A percentile compares a stretch with the other conserved stretches of the same genome.
Conservation (phyloP, 805 yeast species). For the Myxozyma mucilagina region DNA sequence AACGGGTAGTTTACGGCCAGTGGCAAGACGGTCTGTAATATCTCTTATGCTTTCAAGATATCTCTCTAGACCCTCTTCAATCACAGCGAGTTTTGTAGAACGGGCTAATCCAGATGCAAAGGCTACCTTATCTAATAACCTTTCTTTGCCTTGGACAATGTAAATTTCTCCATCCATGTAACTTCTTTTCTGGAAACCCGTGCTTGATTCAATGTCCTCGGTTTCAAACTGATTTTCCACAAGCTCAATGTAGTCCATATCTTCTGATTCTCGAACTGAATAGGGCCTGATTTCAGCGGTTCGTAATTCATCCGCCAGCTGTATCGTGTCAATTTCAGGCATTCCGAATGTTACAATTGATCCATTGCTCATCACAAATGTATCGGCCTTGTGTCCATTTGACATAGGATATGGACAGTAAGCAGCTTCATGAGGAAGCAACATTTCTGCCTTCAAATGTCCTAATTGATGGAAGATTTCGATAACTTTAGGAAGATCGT, state of each 20-base stretch:
- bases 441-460: slow-evolving; percentile 40
- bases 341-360: slow-evolving; percentile 84
- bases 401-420: slow-evolving; percentile 48
- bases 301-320: slow-evolving; percentile 42
- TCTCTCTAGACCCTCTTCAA: slow-evolving; percentile 70
- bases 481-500: slow-evolving; percentile 55
- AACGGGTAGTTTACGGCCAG: slow-evolving; percentile 55
- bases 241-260: slow-evolving; percentile 71
- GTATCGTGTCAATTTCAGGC: slow-evolving; percentile 52
- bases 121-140: slow-evolving; percentile 76
- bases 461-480: slow-evolving; percentile 45
- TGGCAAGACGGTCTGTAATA: slow-evolving; percentile 65
- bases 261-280: slow-evolving; percentile 69
- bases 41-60: slow-evolving; percentile 63
- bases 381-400: slow-evolving; percentile 48
- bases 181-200: slow-evolving; percentile 38
- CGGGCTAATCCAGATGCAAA: slow-evolving; percentile 85
- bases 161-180: slow-evolving; percentile 69
- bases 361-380: slow-evolving; percentile 73
- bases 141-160: slow-evolving; percentile 56
- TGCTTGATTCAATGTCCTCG: neutral
- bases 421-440: slow-evolving; percentile 71
- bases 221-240: slow-evolving; percentile 13
- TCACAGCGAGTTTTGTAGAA: slow-evolving; percentile 78
- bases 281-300: slow-evolving; percentile 52